Conservation (phyloP, 73 alveolate species). For the Paramecium pentaurelia region DNA sequence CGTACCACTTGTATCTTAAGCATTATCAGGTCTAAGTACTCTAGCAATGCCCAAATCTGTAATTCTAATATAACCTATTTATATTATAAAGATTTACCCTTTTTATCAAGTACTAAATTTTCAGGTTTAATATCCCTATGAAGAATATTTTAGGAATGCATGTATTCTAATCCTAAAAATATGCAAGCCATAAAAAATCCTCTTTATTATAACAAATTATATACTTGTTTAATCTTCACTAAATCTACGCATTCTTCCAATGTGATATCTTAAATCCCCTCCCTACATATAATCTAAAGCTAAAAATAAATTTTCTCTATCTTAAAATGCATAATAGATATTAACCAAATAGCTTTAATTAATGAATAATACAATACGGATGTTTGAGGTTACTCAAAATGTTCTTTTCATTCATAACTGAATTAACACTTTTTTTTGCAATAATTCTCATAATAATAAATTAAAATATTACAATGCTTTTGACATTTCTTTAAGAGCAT, state of each 20-base stretch:
- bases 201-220: neutral
- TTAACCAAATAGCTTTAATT: conserved; percentile 72
- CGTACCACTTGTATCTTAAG: conserved; percentile 81
- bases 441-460: neutral
- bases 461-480: conserved; percentile 15
- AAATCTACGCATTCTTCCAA: conserved; percentile 77
- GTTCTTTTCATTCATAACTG: conserved; percentile 55
- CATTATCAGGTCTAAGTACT: conserved; percentile 73
- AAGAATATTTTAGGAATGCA: conserved; percentile 65
- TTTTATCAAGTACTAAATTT: conserved; percentile 68
- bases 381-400: conserved; percentile 30
- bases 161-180: conserved; percentile 66
- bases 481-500: conserved; percentile 77
- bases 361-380: neutral
- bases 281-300: conserved; percentile 86
- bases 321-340: conserved; percentile 91
- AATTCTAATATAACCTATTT: conserved; percentile 64
- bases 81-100: conserved; percentile 16
- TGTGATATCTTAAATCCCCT: conserved; percentile 90
- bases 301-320: conserved; percentile 80
- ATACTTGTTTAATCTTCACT: conserved; percentile 88
- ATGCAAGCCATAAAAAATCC: conserved; percentile 75
- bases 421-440: conserved; percentile 47
- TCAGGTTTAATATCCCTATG: conserved; percentile 85
- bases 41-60: conserved; percentile 88